phyloP scores from a whole-genome alignment of 495 filamentous ascomycete species.

The Jackrogersella multiformis region DNA sequence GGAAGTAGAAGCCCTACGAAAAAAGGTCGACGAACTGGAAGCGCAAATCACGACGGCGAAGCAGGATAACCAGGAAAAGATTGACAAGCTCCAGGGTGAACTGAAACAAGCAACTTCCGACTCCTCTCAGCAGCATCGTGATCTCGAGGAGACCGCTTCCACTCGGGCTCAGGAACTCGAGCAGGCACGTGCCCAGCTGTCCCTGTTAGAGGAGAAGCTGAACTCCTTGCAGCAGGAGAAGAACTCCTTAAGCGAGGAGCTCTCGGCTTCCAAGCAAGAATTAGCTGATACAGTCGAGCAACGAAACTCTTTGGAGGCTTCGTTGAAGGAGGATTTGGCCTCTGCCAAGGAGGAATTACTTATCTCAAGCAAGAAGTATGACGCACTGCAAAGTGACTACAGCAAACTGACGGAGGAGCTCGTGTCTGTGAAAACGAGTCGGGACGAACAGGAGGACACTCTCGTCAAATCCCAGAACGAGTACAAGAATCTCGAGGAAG shows the following conservation, averaged over 20 bases:
- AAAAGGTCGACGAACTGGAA: conserved; percentile 36
- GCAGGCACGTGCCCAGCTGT: conserved; percentile 20
- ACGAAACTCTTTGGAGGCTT: conserved; percentile 25
- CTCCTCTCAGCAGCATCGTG: conserved; percentile 20
- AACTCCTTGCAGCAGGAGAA: conserved; percentile 31
- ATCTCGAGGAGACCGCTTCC: conserved; percentile 31
- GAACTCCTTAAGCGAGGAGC: conserved; percentile 25
- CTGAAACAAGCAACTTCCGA: conserved; percentile 22
- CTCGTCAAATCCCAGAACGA: conserved; percentile 17
- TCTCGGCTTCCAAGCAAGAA: conserved; percentile 22
- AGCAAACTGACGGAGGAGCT: conserved; percentile 27
- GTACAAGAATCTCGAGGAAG: conserved; percentile 26
- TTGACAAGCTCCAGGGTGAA: conserved; percentile 29
- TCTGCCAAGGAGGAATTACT: conserved; percentile 24
- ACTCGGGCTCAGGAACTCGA: conserved; percentile 28
- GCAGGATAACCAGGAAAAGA: conserved; percentile 28
- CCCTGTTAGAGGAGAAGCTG: conserved; percentile 30
- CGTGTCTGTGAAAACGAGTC: conserved; percentile 12
- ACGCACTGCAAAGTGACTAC: conserved; percentile 24
- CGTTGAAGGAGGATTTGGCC: conserved; percentile 24
- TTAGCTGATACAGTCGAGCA: conserved; percentile 28
- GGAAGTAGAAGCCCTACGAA: conserved; percentile 41
- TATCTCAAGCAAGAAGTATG: conserved; percentile 22
- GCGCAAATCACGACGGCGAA: conserved; percentile 16
- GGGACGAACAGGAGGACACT: conserved; percentile 3